These are phyloP conservation scores for Colletotrichum paranaense DNA, from an alignment of 2,329 filamentous ascomycete genomes.

Conservation along the genomic window DNA sequence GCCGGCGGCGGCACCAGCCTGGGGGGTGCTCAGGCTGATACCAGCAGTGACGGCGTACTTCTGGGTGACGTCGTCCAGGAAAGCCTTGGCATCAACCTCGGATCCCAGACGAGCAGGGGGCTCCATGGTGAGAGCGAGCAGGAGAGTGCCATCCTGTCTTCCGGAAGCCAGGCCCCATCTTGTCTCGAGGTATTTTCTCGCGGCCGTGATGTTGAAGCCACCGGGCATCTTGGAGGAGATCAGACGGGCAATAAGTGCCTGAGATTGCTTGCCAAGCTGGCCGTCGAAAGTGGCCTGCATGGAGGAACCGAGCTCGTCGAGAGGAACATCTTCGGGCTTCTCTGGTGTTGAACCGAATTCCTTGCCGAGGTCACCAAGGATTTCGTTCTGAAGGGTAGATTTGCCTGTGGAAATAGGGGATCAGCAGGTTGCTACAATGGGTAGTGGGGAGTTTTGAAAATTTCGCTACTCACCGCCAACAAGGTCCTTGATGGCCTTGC, in stretches of 20 bases:
- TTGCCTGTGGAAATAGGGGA: constrained; percentile 72
- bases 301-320: constrained; percentile 92
- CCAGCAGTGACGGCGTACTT: constrained; percentile 90
- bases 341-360: constrained; percentile 98
- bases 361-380: constrained; percentile 96
- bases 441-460: neutral
- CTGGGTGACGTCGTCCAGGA: constrained; percentile 87
- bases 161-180: constrained; percentile 90
- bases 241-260: constrained; percentile 90
- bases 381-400: constrained; percentile 98
- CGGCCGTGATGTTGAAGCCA: constrained; percentile 97
- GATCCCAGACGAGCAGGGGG: constrained; percentile 88
- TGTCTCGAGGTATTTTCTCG: constrained; percentile 94
- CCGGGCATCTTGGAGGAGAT: constrained; percentile 99
- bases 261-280: constrained; percentile 96
- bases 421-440: constrained; percentile 3
- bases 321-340: constrained; percentile 96
- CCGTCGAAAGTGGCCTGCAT: constrained; percentile 99
- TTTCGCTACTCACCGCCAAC: constrained; percentile 81
- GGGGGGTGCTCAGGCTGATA: constrained; percentile 82
- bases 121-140: constrained; percentile 93
- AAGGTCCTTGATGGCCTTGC: constrained; percentile 98
- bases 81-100: constrained; percentile 91
- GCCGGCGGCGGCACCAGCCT: constrained; percentile 78
- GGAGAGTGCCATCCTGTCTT: constrained; percentile 89